Evolutionary conservation across 192 early-diverging fungal species (phyloP), one percentile per base, ranked within the genome.

Genomic region (Pecoramyces ruminantium): DNA sequence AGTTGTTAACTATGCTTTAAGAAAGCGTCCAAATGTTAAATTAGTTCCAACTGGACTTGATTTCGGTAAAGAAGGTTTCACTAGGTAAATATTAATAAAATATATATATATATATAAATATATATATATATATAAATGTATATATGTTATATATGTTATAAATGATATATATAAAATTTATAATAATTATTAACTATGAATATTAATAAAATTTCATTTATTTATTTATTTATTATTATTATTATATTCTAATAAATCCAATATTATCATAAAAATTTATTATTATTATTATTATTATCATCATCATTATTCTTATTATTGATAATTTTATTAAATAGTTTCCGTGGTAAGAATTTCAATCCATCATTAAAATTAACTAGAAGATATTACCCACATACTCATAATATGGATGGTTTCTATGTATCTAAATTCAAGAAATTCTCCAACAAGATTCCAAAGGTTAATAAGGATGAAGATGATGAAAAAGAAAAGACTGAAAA

Each of bases 361-460:
- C 90, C 90, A 18, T 92, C 93, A 29, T 79, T 99, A 79, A 86
- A 87, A 25, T 85, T 96, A 81, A 95, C 96, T 2, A 87, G 94
- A 78, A 89, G 97, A 42, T 97, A 93, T 87, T 99, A 97, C 85
- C 96, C 97, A 39, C 97, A 99, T 83, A 92, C 96, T 29, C 94
- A 98, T 85, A 99, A 99, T 85, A 98, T 99, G 97, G 97, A 99
- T 85, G 97, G 97, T 40, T 99, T 99, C 92, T 99, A 90, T 87
- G 96, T 99, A 17, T 95, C 97, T 77, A 99, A 99, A 82, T 92
- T 99, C 85, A 94, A 97, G 84, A 98, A 99, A 86, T 85, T 93
- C 14, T 93, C 93, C 78, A 98, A 97, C 88, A 95, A 94, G 87
- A 91, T 92, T 82, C 84, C 83, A 27, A 86, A 84, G 79, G 83